Percentiles rank a stretch among this genome's conserved stretches.
Evolutionary conservation across 768 basidiomycete genomes (phyloP).

Genomic region (Lactarius indigo): DNA sequence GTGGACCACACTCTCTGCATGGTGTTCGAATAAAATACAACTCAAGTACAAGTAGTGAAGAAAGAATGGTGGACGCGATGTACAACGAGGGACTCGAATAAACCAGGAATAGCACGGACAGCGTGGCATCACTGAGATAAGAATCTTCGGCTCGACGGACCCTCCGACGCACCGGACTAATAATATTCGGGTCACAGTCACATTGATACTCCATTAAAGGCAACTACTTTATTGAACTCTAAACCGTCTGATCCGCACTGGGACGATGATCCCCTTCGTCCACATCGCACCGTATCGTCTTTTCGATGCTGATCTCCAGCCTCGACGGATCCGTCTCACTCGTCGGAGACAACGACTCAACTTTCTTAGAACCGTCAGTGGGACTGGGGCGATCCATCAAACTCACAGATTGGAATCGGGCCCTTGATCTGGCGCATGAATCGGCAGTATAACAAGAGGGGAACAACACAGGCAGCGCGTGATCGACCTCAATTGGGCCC

Average conservation of each 20-base stretch:
- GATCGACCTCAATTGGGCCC: not conserved
- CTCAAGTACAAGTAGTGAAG: slow-evolving; percentile 4
- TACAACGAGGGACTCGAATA: not conserved
- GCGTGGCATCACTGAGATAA: too few species aligned
- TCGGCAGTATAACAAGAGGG: not conserved
- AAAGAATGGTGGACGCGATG: not conserved
- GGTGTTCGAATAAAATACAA: slow-evolving; percentile 22
- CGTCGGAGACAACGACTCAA: not conserved
- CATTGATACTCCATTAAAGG: not conserved
- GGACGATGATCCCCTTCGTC: not conserved
- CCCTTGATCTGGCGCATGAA: not conserved
- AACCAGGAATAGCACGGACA: not conserved
- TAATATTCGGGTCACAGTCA: not conserved
- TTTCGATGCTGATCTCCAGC: slow-evolving; percentile 11
- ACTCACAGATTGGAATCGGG: not conserved
- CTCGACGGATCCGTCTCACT: not conserved
- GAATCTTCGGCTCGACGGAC: too few species aligned
- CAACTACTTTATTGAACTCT: not conserved
- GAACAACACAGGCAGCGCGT: slow-evolving; percentile 4
- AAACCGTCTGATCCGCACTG: not conserved
- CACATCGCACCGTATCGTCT: slow-evolving; percentile 5
- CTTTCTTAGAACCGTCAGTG: not conserved
- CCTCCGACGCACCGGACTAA: not conserved
- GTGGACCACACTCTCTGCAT: slow-evolving; percentile 56
- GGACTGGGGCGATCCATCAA: not conserved